Evolutionary conservation across 2,329 filamentous ascomycete species (phyloP), one percentile per base, ranked within the genome.

Genomic region (Xylariaceae sp.): DNA sequence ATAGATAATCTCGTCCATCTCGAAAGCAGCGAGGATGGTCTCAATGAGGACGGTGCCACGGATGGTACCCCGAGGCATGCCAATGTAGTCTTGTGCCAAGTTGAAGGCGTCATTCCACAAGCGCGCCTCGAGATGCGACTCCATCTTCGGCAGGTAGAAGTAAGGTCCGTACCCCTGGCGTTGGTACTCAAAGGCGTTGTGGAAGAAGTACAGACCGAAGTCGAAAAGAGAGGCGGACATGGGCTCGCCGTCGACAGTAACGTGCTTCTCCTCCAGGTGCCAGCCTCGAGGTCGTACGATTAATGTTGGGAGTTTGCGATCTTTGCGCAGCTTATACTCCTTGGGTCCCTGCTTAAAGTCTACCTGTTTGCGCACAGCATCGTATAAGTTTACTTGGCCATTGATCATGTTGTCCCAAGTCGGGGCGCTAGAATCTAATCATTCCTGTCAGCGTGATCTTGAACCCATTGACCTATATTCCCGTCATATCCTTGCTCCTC

Each of bases 1-100:
- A 74, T 97, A 99, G 75, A 99, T 97, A 75, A 99, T 97, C 84
- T 99, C 94, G 66, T 99, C 94, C 94, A 99, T 99, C 81, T 99
- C 94, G 67, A 99, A 99, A 14, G 93, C 94, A 40, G 94, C 94
- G 41, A 93, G 82, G 71, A 99, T 97, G 51, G 94, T 97, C 82
- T 99, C 94, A 67, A 99, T 97, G 64, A 99, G 78, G 38, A 97
- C 93, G 3, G 94, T 99, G 57, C 83, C 94, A 63, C 94, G 88
- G 73, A 97, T 96, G 49, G 91, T 97, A 50, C 94, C 94, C 54
- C 94, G 84, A 50, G 83, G 83, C 76, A 99, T 88, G 63, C 89
- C 89, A 68, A 97, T 84, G 75, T 88, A 91, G 76, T 99, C 94
- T 75, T 99, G 94, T 12, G 86, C 87, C 31, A 97, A 79, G 79